phyloP scores from a whole-genome alignment of 345 rosid genomes.

The Clarkia xantiana region DNA sequence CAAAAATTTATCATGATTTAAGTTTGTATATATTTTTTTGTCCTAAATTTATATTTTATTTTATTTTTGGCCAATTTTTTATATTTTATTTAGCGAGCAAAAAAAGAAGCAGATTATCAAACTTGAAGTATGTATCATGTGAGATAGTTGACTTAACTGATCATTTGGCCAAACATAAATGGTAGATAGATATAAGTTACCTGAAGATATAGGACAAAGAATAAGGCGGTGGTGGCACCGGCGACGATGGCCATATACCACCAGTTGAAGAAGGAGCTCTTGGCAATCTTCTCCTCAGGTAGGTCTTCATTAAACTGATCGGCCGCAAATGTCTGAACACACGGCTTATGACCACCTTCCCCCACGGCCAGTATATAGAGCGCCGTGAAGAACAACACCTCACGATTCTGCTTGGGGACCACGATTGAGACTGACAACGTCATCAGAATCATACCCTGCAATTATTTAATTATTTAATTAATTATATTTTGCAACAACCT shows the following conservation, averaged over 20 bases:
- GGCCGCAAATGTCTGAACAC: conserved; percentile 89
- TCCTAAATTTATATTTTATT: too few species aligned
- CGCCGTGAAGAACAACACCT: conserved; percentile 47
- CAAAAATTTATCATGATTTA: too few species aligned
- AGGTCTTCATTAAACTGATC: conserved; percentile 67
- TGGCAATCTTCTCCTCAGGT: conserved; percentile 47
- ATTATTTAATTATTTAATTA: too few species aligned
- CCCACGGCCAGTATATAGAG: conserved; percentile 66
- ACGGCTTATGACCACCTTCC: conserved; percentile 92
- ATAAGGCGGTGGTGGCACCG: conserved; percentile 42
- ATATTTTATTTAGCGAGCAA: too few species aligned
- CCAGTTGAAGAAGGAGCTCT: conserved; percentile 92
- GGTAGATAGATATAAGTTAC: too few species aligned
- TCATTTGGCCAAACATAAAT: too few species aligned
- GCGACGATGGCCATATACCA: conserved; percentile 56
- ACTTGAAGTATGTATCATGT: too few species aligned
- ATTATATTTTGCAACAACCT: too few species aligned
- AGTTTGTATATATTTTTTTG: too few species aligned
- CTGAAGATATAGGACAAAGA: conserved; percentile 61
- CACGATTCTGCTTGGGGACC: conserved; percentile 21
- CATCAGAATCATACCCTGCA: conserved; percentile 64
- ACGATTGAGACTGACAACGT: conserved; percentile 43
- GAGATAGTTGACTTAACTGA: too few species aligned
- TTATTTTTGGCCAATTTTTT: too few species aligned
- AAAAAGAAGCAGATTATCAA: too few species aligned